Base-by-base conservation (phyloP, 805 yeast species). In the Ogataea populi-albae region DNA sequence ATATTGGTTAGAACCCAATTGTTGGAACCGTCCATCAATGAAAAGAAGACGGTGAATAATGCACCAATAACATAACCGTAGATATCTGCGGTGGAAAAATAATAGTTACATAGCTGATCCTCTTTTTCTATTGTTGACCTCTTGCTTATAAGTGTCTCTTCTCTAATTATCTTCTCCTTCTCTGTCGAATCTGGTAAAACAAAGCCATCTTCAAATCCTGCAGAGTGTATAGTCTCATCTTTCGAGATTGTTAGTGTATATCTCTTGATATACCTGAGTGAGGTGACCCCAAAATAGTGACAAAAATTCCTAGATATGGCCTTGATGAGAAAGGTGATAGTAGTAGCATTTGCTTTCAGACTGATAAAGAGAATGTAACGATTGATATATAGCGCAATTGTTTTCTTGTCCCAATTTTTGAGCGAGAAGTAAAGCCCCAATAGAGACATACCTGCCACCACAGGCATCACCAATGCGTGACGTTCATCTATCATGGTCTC, bases 1-100 rank as follows among this genome's bases (percentile, higher is more conserved):
- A 69, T 19, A 48, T 79, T 75, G 18, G 61, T 58, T 18, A 72
- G 37, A 18, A 75, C 30, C 81, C 81, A 76, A 40, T 71, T 68
- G 18, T 48, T 40, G 5, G 53, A 38, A 21, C 59, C 61, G 32
- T 59, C 47, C 1, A 54, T 12, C 12, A 33, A 32, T 8, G 49
- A 37, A 17, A 44, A 45, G 2, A 24, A 6, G 3, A 30, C 17
- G 3, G 47, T 30, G 5, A 52, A 22, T 1, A 35, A 23, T 3
- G 45, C 2, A 10, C 62, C 54, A 4, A 50, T 26, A 2, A 49
- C 11, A 4, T 40, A 26, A 2, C 64, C 53, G 18, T 52, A 32
- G 2, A 62, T 12, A 26, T 60, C 63, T 7, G 60, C 57, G 8
- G 45, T 34, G 8, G 68, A 60, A 29, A 60, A 51, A 37, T 60